Evolutionary conservation across 2,329 filamentous ascomycete genomes (phyloP), one percentile per base, ranked within the genome.

Genomic region (Paecilomyces niveus): DNA sequence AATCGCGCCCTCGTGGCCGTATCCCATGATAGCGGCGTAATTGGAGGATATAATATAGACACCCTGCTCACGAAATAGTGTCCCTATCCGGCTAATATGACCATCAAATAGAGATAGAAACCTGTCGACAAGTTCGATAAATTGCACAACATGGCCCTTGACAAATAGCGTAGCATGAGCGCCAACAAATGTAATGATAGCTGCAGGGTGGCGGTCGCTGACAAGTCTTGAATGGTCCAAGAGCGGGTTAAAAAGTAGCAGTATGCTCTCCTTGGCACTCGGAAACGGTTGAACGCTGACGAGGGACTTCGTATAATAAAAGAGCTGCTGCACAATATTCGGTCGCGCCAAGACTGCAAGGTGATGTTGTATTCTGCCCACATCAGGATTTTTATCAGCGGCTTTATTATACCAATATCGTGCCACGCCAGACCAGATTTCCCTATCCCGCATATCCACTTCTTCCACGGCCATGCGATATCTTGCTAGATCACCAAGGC

Each of bases 391-490:
- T 29, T 86, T 87, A 64, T 96, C 89, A 0, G 89, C 89, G 0
- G 90, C 90, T 64, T 89, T 89, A 2, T 83, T 86, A 64, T 95
- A 97, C 94, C 93, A 97, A 50, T 88, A 86, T 0, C 87, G 79
- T 0, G 89, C 89, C 0, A 96, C 89, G 0, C 83, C 82, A 0
- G 89, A 89, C 93, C 93, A 97, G 0, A 86, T 84, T 54, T 96
- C 90, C 0, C 89, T 79, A 57, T 93, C 89, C 1, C 83, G 75
- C 21, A 89, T 80, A 61, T 94, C 88, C 26, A 89, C 85, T 49
- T 96, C 89, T 70, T 97, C 92, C 52, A 97, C 92, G 0, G 92
- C 91, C 92, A 97, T 97, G 0, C 88, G 81, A 66, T 95, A 97
- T 21, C 92, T 80, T 0, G 88, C 89, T 0, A 97, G 74, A 68